These are phyloP conservation scores for Ascochyta lentis DNA, from an alignment of 2,329 filamentous ascomycete genomes.

Conservation along the genomic window DNA sequence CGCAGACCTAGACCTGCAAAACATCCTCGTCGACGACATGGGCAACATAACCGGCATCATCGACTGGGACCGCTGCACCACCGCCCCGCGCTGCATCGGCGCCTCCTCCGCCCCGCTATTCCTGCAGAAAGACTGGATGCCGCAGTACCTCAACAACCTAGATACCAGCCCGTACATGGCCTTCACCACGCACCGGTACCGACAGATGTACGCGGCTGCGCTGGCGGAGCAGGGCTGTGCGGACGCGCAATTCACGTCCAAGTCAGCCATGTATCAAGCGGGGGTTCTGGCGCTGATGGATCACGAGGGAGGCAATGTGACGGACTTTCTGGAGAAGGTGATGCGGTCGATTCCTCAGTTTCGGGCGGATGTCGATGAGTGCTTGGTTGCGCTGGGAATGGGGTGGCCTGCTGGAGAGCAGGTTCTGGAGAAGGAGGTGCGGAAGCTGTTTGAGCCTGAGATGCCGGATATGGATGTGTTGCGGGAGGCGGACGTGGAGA, in stretches of 20 bases:
- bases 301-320: not conserved
- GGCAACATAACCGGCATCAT: constrained; percentile 34
- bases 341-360: constrained; percentile 1
- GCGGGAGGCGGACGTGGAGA: not conserved
- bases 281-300: constrained; percentile 7
- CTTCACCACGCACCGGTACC: constrained; percentile 18
- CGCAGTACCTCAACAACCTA: not conserved
- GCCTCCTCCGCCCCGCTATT: constrained; percentile 19
- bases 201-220: constrained; percentile 20
- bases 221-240: constrained; percentile 10
- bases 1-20: constrained; percentile 33
- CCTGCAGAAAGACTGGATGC: constrained; percentile 21
- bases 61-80: constrained; percentile 26
- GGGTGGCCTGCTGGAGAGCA: constrained; percentile 6
- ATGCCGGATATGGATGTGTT: not conserved
- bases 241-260: constrained; percentile 21
- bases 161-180: not conserved
- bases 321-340: constrained; percentile 5
- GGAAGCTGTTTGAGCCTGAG: not conserved
- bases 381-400: not conserved
- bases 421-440: not conserved
- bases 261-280: constrained; percentile 19
- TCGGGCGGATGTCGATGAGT: not conserved
- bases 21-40: constrained; percentile 26
- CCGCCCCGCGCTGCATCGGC: constrained; percentile 23